Percentiles rank a stretch among this genome's conserved stretches.
Evolutionary conservation across 495 filamentous ascomycete species (phyloP).

Genomic region (Penicillium cataractarum): DNA sequence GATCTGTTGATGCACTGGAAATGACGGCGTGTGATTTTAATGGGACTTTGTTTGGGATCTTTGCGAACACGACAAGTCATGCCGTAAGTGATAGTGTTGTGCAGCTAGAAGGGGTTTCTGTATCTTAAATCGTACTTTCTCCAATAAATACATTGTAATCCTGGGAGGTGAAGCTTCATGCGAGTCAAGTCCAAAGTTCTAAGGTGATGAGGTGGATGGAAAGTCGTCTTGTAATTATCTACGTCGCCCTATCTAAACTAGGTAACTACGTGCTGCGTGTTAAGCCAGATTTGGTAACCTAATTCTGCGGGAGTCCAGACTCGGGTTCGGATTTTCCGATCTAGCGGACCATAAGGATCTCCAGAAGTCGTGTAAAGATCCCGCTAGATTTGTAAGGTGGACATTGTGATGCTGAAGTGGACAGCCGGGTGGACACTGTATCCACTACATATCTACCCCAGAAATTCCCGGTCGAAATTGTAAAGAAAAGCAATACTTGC

Average conservation of each 20-base stretch:
- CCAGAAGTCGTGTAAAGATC: too few relatives aligned
- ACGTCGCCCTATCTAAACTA: too few relatives aligned
- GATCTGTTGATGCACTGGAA: background rate
- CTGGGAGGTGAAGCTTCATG: too few relatives aligned
- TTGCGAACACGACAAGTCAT: background rate
- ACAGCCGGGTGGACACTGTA: background rate
- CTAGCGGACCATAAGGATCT: background rate
- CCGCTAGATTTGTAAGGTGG: too few relatives aligned
- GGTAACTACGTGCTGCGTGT: too few relatives aligned
- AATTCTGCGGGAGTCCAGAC: background rate
- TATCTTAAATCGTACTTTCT: background rate
- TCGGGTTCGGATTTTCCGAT: background rate
- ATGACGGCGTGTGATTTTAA: background rate
- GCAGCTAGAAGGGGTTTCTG: background rate
- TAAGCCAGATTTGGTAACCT: too few relatives aligned
- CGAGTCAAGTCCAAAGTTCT: too few relatives aligned
- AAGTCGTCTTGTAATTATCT: too few relatives aligned
- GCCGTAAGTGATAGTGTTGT: background rate
- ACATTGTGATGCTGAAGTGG: background rate
- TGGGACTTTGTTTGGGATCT: background rate
- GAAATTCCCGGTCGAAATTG: background rate
- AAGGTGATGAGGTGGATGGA: too few relatives aligned
- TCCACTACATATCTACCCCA: background rate
- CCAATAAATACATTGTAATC: too few relatives aligned
- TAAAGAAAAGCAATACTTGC: background rate